Percentiles rank a stretch among this genome's conserved stretches.
Conservation (phyloP, 768 basidiomycete genomes). For the Rhodosporidiobolus odoratus region DNA sequence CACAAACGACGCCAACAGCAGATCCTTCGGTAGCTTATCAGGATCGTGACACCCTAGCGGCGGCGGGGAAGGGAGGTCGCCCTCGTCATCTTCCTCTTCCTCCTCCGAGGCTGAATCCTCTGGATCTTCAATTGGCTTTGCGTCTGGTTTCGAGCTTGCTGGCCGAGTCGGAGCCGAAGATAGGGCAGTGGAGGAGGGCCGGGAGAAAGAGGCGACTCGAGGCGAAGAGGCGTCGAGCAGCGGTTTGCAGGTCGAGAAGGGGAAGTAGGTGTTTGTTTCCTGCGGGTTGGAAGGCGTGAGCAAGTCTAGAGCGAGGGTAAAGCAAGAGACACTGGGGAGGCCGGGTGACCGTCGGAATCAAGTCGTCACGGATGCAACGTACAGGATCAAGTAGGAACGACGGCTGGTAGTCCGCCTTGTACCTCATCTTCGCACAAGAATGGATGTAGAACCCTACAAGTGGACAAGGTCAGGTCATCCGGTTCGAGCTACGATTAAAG, state of each 20-base stretch:
- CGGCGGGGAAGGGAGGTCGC: constrained; percentile 43
- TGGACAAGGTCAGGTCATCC: background rate
- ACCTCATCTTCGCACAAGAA: constrained; percentile 87
- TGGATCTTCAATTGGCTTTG: background rate
- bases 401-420: constrained; percentile 88
- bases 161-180: background rate
- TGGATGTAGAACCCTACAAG: constrained; percentile 81
- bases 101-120: constrained; percentile 12
- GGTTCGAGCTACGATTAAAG: background rate
- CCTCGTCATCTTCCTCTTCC: constrained; percentile 38
- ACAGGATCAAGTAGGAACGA: constrained; percentile 38
- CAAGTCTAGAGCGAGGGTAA: background rate
- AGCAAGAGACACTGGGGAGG: background rate
- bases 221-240: constrained; percentile 59
- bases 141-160: background rate
- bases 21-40: constrained; percentile 25
- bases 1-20: constrained; percentile 23
- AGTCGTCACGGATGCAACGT: too few relatives aligned
- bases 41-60: constrained; percentile 47
- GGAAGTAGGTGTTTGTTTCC: constrained; percentile 75
- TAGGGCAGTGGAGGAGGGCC: background rate
- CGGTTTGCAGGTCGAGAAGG: constrained; percentile 57
- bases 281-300: constrained; percentile 42
- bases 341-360: too few relatives aligned
- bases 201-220: constrained; percentile 61